Evolutionary conservation across 2,329 filamentous ascomycete genomes (phyloP), one percentile per base, ranked within the genome.

Genomic region (Fusarium chlamydosporum): DNA sequence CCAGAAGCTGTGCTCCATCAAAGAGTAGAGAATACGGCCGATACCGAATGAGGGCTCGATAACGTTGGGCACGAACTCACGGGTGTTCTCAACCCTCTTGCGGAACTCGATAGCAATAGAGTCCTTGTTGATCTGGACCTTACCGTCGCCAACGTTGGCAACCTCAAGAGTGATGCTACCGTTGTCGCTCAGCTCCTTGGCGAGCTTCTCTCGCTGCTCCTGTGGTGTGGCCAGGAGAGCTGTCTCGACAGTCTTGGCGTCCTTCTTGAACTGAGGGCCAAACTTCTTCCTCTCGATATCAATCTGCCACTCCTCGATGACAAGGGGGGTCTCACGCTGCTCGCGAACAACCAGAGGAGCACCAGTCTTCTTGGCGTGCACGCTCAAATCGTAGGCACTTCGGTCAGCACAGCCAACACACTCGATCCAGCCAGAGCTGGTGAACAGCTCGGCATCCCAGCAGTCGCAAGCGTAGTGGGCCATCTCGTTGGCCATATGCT

Each of bases 11-110:
- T 99, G 96, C 83, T 99, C 96, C 77, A 97, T 92, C 75, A 99
- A 83, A 64, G 92, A 90, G 84, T 97, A 98, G 61, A 98, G 84
- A 67, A 98, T 97, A 74, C 95, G 89, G 63, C 95, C 96, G 76
- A 98, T 97, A 84, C 95, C 95, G 75, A 98, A 99, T 1, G 95
- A 98, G 3, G 95, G 96, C 83, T 99, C 96, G 73, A 98, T 96
- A 47, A 97, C 94, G 77, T 97, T 97, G 63, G 95, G 95, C 1
- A 91, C 96, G 83, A 93, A 99, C 79, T 97, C 94, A 74, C 96
- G 88, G 61, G 90, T 88, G 78, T 97, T 91, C 80, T 97, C 93
- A 6, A 89, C 87, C 67, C 93, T 86, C 72, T 91, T 97, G 73
- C 90, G 89, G 82, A 92, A 94, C 82, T 94, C 92, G 73, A 98